Conservation (phyloP, 208 protist species). For the Naegleria lovaniensis region DNA sequence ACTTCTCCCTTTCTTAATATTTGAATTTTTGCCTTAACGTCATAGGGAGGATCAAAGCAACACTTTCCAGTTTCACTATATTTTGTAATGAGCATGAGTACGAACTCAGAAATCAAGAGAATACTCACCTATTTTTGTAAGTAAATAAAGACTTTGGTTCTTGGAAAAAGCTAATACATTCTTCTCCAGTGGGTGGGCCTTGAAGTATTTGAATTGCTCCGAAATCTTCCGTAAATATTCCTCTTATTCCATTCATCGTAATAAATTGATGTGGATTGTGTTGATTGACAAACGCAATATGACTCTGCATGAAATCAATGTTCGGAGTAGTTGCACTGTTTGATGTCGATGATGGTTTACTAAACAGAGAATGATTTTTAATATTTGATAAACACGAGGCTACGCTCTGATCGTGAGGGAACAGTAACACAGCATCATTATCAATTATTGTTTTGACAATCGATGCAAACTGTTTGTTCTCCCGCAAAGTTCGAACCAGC, state of each 20-base stretch:
- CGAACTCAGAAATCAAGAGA: background rate
- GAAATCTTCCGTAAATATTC: background rate
- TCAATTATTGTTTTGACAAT: background rate
- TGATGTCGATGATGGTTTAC: background rate
- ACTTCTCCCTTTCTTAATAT: background rate
- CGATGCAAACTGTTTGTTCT: background rate
- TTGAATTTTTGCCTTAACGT: background rate
- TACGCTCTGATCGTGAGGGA: background rate
- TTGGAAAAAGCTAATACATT: conserved; percentile 7
- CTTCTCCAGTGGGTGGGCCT: background rate
- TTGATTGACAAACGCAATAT: background rate
- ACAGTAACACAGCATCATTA: background rate
- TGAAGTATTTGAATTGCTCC: background rate
- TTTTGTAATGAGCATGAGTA: no score
- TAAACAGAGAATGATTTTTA: background rate
- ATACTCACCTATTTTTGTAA: background rate
- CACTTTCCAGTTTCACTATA: background rate
- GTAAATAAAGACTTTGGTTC: background rate
- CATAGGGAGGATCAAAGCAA: background rate
- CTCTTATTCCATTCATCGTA: conserved; percentile 17
- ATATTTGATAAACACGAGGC: background rate
- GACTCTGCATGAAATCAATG: conserved; percentile 19
- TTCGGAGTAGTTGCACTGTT: background rate
- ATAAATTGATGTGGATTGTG: background rate
- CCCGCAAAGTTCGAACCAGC: background rate